These are phyloP conservation scores for Linderina pennispora DNA, from an alignment of 192 early-diverging fungal genomes.

Conservation along the genomic window DNA sequence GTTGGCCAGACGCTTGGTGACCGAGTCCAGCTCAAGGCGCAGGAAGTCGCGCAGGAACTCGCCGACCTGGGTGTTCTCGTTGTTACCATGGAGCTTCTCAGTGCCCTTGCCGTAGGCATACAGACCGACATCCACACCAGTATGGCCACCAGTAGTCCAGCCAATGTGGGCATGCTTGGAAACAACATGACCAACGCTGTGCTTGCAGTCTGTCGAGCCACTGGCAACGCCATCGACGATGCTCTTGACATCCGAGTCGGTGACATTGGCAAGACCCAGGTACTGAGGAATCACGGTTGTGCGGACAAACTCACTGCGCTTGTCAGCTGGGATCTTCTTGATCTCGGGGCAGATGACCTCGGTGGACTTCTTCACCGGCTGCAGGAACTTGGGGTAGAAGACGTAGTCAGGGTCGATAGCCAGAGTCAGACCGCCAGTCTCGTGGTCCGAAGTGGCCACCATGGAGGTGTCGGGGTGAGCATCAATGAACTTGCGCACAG, in stretches of 20 bases:
- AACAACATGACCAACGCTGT: background rate
- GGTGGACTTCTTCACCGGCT: background rate
- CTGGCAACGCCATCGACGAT: background rate
- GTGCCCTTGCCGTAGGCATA: background rate
- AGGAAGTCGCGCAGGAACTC: background rate
- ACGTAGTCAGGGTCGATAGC: background rate
- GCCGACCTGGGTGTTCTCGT: background rate
- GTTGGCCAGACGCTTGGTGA: slow-evolving; percentile 13
- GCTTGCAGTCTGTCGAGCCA: background rate
- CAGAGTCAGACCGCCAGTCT: background rate
- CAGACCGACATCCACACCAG: background rate
- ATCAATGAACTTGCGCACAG: background rate
- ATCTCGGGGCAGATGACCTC: background rate
- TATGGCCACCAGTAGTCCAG: background rate
- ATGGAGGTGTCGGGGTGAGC: background rate
- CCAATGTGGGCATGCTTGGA: background rate
- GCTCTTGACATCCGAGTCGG: background rate
- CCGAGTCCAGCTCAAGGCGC: background rate
- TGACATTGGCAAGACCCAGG: background rate
- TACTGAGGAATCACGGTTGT: background rate
- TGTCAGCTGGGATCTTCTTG: background rate
- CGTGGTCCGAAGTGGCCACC: background rate
- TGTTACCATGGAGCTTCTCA: background rate
- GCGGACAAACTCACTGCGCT: background rate
- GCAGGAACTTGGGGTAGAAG: background rate